Evolutionary conservation across 176 grass and related monocot genomes (phyloP), one percentile per base, ranked within the genome.

Genomic region (Phoenix roebelenii): DNA sequence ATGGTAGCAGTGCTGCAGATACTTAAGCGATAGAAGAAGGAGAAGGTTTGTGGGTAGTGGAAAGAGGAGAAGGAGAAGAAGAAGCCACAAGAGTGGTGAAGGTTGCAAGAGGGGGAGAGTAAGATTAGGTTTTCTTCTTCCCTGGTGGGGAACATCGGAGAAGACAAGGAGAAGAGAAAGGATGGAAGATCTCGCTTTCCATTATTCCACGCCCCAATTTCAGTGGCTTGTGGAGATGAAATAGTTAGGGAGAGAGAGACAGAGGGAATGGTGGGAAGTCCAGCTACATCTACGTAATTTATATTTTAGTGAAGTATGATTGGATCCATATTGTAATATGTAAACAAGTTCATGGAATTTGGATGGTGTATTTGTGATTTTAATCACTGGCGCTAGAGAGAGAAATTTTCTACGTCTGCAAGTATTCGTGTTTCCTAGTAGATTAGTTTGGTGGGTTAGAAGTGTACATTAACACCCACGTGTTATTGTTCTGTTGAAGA

Each of bases 1-100:
- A 0, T 26, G 5, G 9, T 32, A 51, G 73, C 16, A 32, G 73
- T 68, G 63, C 48, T 62, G 73, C 32, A 76, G 48, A 52, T 59
- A 17, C 54, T 35, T 15, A 51, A 57, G 52, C 9, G 5, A 44
- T 44, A 44, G 35, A 44, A 44, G 35, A 44, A 44, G 35, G 35
- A 12, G 35, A 44, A 14, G 14, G 9, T 0, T 44, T 44, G 9
- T 3, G 9, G 35, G 35, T 44, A 3, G 12, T 44, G 35, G 10
- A 44, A 44, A 14, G 35, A 35, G 5, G 25, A 67, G 53, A 75
- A 52, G 61, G 22, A 25, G 61, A 50, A n/a, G 35, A 15, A 61
- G 59, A 53, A 60, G 15, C 49, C 61, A 72, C 62, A 50, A 72
- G 49, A 3, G 28, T 54, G 52, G 58, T 19, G 23, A 54, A 59